phyloP scores from a whole-genome alignment of 345 rosid species.

The Atalantia buxifolia region DNA sequence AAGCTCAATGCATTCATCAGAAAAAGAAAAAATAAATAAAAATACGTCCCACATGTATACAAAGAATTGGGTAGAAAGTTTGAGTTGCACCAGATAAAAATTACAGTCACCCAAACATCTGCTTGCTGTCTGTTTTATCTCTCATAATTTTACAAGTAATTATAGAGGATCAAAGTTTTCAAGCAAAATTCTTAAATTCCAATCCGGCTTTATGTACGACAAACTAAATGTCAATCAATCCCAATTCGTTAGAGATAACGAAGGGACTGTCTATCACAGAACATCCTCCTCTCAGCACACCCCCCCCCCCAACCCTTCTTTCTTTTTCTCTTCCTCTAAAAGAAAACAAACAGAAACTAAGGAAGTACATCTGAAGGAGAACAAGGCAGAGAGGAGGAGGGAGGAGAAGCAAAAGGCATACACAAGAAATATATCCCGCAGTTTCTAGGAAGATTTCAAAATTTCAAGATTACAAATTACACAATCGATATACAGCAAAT shows the following conservation, averaged over 20 bases:
- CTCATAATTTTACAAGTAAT: not conserved
- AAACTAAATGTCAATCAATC: not conserved
- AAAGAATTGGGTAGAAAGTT: not conserved
- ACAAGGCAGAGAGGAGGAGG: not conserved
- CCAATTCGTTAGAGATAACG: not conserved
- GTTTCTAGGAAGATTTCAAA: not conserved
- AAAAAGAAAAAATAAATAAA: not conserved
- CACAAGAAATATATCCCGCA: not conserved
- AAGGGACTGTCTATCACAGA: not conserved
- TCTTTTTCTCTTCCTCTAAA: no score
- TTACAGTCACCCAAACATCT: not conserved
- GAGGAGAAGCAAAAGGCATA: not conserved
- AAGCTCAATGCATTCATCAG: not conserved
- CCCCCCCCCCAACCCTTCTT: not conserved
- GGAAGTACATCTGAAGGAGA: not conserved
- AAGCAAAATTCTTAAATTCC: not conserved
- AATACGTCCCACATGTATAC: not conserved
- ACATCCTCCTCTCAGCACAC: not conserved
- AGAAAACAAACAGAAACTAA: not conserved
- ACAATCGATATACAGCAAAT: not conserved
- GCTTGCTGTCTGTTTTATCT: not conserved
- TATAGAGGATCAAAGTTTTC: not conserved
- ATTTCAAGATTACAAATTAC: not conserved
- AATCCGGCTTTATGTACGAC: not conserved
- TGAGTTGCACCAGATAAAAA: not conserved